Conservation (phyloP, 164 flowering plant genomes). For the Vitis vinifera region DNA sequence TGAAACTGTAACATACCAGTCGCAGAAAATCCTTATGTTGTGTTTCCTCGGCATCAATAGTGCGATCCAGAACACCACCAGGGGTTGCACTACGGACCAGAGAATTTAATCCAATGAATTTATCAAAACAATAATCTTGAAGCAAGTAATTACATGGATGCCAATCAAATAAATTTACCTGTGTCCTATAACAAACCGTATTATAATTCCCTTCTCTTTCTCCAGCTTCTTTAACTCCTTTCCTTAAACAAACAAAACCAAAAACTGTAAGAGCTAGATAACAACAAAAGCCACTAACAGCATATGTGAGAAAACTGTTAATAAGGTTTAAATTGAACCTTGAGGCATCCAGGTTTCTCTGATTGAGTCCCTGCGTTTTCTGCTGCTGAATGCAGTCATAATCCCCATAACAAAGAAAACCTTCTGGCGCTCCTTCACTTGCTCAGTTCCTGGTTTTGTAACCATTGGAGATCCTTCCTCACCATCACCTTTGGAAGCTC, state of each 20-base stretch:
- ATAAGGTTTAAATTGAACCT: slow-evolving; percentile 40
- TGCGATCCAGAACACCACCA: slow-evolving; percentile 87
- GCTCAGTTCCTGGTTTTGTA: slow-evolving; percentile 30
- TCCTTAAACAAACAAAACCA: slow-evolving; percentile 35
- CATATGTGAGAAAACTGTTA: not conserved
- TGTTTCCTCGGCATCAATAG: slow-evolving; percentile 84
- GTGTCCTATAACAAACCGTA: slow-evolving; percentile 95
- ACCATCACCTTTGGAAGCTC: slow-evolving; percentile 56
- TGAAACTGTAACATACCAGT: slow-evolving; percentile 47
- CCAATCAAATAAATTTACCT: slow-evolving; percentile 41
- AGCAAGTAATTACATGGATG: slow-evolving; percentile 5
- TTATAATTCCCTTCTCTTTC: slow-evolving; percentile 76
- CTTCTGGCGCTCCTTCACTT: slow-evolving; percentile 46
- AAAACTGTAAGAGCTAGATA: not conserved
- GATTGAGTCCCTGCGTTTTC: slow-evolving; percentile 85
- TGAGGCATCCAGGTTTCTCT: slow-evolving; percentile 94
- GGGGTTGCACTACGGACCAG: slow-evolving; percentile 63
- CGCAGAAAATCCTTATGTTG: slow-evolving; percentile 78
- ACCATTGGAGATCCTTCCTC: slow-evolving; percentile 44
- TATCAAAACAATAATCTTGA: slow-evolving; percentile 6
- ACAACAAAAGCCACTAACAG: not conserved
- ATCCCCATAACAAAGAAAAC: slow-evolving; percentile 94
- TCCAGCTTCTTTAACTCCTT: slow-evolving; percentile 65
- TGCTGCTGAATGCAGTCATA: slow-evolving; percentile 91
- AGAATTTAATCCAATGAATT: slow-evolving; percentile 4